Evolutionary conservation across 805 yeast species (phyloP).

Genomic region (Saturnispora bothae): DNA sequence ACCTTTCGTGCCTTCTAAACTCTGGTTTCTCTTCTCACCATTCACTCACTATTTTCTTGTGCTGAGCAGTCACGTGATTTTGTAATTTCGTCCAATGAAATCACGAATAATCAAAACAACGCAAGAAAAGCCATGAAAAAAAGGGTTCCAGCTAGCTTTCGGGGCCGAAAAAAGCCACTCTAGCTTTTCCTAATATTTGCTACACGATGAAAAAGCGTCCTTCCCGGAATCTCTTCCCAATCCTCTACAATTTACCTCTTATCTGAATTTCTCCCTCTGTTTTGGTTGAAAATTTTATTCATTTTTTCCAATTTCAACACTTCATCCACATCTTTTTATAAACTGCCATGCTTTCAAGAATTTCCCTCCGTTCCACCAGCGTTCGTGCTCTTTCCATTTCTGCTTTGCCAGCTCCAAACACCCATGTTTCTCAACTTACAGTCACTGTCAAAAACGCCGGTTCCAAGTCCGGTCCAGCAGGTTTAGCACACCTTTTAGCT

Average conservation of each 20-base stretch:
- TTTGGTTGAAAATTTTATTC: background rate
- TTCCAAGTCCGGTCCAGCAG: conserved; percentile 63
- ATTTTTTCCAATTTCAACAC: background rate
- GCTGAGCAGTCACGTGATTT: conserved; percentile 8
- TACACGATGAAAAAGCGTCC: background rate
- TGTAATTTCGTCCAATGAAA: conserved; percentile 3
- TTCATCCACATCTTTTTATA: background rate
- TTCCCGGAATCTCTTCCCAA: too few species aligned
- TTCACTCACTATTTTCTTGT: too few species aligned
- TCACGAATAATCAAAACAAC: conserved; percentile 1
- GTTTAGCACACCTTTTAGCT: conserved; percentile 77
- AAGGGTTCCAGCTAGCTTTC: too few species aligned
- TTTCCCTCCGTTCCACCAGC: too few species aligned
- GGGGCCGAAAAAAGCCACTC: too few species aligned
- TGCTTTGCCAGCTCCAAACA: conserved; percentile 35
- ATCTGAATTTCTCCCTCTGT: too few species aligned
- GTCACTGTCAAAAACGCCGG: conserved; percentile 79
- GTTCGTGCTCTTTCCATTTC: conserved; percentile 35
- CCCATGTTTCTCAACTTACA: conserved; percentile 63
- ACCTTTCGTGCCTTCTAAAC: too few species aligned
- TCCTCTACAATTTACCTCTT: too few species aligned
- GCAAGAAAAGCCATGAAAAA: too few species aligned
- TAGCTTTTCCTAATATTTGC: background rate
- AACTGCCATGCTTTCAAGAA: conserved; percentile 24
- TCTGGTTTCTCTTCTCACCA: too few species aligned